phyloP scores from a whole-genome alignment of 768 basidiomycete species.

The Suillus bovinus region DNA sequence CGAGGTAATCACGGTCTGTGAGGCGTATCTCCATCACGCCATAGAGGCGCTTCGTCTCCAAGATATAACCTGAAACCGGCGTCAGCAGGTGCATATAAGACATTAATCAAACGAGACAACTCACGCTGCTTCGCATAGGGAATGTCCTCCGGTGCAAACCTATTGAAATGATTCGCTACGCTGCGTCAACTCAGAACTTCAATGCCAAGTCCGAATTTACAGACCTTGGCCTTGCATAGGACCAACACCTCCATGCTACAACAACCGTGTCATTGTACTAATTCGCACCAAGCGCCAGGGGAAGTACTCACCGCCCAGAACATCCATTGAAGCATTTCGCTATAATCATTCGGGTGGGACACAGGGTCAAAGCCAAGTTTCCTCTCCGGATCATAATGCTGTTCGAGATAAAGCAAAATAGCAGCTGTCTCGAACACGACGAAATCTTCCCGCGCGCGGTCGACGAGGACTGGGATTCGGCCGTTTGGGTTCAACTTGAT shows the following conservation, averaged over 20 bases:
- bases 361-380: constrained; percentile 41
- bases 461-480: constrained; percentile 40
- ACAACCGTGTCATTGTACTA: background rate
- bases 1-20: constrained; percentile 45
- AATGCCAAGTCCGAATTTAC: background rate
- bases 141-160: constrained; percentile 34
- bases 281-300: background rate
- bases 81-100: no score
- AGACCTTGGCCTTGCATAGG: constrained; percentile 38
- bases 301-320: constrained; percentile 38
- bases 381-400: constrained; percentile 44
- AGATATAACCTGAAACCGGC: constrained; percentile 35
- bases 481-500: constrained; percentile 43
- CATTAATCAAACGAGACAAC: background rate
- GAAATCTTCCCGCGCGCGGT: constrained; percentile 29
- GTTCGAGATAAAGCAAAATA: constrained; percentile 45
- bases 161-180: constrained; percentile 39
- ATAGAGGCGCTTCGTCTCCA: constrained; percentile 51
- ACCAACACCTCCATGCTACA: constrained; percentile 33
- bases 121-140: constrained; percentile 37
- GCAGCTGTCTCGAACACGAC: constrained; percentile 45
- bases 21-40: constrained; percentile 49
- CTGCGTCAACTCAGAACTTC: background rate
- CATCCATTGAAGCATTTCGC: constrained; percentile 48
- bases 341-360: constrained; percentile 31